These are phyloP conservation scores for Magnolia changhungtana DNA, from an alignment of 164 flowering plant species.

Conservation along the genomic window DNA sequence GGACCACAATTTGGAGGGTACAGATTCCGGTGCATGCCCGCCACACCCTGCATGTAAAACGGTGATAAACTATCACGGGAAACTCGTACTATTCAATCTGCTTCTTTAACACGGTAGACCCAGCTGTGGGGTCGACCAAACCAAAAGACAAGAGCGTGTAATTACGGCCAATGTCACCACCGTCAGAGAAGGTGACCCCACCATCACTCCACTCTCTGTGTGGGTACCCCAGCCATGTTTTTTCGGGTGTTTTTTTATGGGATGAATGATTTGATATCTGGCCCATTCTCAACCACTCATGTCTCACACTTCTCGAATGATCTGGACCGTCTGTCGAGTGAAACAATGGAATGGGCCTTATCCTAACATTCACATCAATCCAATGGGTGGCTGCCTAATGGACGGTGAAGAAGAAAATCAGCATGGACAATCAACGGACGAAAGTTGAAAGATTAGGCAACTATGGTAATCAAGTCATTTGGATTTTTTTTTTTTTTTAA, in stretches of 20 bases:
- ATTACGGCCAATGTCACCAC: not conserved
- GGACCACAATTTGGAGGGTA: no score
- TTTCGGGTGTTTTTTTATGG: not conserved
- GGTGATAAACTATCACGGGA: no score
- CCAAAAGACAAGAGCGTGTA: not conserved
- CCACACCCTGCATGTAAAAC: no score
- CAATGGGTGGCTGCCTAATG: no score
- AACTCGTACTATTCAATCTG: not conserved
- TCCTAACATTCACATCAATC: no score
- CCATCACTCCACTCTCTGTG: not conserved
- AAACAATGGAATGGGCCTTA: not conserved
- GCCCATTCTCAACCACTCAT: not conserved
- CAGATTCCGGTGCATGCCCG: no score
- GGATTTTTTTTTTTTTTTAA: no score
- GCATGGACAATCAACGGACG: no score
- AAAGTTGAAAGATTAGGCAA: no score
- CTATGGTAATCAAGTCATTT: no score
- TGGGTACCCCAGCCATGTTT: not conserved
- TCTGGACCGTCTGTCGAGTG: not conserved
- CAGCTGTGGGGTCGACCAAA: not conserved
- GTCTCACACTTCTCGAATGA: not conserved
- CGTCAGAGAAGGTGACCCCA: not conserved
- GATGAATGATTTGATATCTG: not conserved
- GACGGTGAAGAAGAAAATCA: no score
- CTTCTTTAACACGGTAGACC: not conserved